phyloP scores from a whole-genome alignment of 768 basidiomycete genomes.

The Amanita muscaria region DNA sequence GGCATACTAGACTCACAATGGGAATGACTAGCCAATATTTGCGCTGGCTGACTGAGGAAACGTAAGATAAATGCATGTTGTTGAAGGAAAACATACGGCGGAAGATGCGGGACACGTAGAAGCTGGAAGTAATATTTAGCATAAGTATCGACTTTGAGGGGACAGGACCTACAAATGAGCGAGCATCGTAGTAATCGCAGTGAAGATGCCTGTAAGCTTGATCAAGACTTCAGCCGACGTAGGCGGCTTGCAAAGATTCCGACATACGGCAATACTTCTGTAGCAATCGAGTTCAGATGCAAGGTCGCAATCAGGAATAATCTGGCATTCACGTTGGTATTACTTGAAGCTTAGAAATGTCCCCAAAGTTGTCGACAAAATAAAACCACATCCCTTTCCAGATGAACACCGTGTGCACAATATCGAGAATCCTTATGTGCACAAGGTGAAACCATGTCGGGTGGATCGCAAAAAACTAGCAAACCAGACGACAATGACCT shows the following conservation, averaged over 20 bases:
- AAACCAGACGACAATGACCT: conserved; percentile 5
- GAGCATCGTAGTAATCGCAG: conserved; percentile 20
- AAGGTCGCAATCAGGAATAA: not conserved
- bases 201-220: conserved; percentile 16
- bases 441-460: not conserved
- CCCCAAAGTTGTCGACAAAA: conserved; percentile 16
- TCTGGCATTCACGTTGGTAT: conserved; percentile 17
- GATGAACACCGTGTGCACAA: conserved; percentile 17
- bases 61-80: not conserved
- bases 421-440: conserved; percentile 22
- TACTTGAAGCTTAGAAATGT: conserved; percentile 10
- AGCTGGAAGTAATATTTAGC: conserved; percentile 11
- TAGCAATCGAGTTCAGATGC: not conserved
- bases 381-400: conserved; percentile 21
- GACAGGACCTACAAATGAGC: conserved; percentile 19
- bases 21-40: conserved; percentile 18
- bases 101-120: conserved; percentile 20
- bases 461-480: not conserved
- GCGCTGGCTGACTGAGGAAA: conserved; percentile 17
- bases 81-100: conserved; percentile 12
- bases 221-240: conserved; percentile 9
- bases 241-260: not conserved
- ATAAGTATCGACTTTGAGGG: not conserved
- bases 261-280: not conserved
- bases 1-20: conserved; percentile 14